Evolutionary conservation across 2,329 filamentous ascomycete species (phyloP).

Genomic region (Pseudopyricularia javanii): DNA sequence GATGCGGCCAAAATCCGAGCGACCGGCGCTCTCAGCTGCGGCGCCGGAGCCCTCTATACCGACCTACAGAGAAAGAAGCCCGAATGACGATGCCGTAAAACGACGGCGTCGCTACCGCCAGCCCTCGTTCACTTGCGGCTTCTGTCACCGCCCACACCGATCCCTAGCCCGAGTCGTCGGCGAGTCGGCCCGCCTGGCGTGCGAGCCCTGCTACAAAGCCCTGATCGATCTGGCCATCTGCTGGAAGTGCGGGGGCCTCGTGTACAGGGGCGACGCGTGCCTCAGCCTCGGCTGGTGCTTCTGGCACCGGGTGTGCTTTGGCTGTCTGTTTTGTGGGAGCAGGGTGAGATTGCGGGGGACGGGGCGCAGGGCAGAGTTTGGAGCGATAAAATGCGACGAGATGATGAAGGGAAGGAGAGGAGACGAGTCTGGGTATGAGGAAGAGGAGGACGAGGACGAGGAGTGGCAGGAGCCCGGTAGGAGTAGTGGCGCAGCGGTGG

Average conservation of each 20-base stretch:
- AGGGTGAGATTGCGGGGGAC: constrained; percentile 20
- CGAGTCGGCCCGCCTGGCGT: constrained; percentile 33
- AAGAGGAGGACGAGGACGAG: constrained; percentile 1
- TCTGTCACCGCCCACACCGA: constrained; percentile 27
- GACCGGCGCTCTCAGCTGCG: background rate
- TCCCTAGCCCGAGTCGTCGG: constrained; percentile 26
- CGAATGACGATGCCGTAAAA: background rate
- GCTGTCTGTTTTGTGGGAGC: constrained; percentile 39
- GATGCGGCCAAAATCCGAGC: background rate
- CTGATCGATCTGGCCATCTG: constrained; percentile 42
- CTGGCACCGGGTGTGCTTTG: constrained; percentile 44
- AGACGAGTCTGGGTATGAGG: background rate
- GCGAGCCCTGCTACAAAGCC: constrained; percentile 30
- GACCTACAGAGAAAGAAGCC: background rate
- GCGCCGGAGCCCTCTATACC: background rate
- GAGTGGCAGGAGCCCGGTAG: background rate
- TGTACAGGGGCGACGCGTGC: constrained; percentile 39
- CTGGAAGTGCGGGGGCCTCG: constrained; percentile 43
- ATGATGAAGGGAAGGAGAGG: constrained; percentile 4
- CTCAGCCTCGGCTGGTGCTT: constrained; percentile 50
- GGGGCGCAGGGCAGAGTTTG: no score
- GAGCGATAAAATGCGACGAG: no score
- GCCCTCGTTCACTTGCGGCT: constrained; percentile 34
- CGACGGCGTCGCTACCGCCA: background rate
- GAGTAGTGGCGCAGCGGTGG: constrained; percentile 15